Evolutionary conservation across 2,329 filamentous ascomycete species (phyloP).

Genomic region (Monosporascus sp.): DNA sequence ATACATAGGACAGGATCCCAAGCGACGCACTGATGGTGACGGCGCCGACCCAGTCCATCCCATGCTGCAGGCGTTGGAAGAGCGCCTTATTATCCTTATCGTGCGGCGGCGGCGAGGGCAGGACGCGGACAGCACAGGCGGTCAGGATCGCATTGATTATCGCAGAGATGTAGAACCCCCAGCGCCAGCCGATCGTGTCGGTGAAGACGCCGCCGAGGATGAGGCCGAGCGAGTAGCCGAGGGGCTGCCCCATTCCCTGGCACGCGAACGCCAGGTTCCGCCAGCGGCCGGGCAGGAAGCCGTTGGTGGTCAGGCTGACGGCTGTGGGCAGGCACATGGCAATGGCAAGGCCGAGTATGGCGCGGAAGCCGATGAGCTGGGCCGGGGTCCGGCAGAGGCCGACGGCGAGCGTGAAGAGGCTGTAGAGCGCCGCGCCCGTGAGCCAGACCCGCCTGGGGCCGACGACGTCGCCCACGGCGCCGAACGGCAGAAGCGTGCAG

Average conservation of each 20-base stretch:
- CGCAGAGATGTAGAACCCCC: constrained; percentile 26
- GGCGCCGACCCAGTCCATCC: constrained; percentile 44
- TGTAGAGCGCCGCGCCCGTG: constrained; percentile 7
- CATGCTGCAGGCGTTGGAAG: constrained; percentile 7
- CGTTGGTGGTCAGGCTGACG: constrained; percentile 8
- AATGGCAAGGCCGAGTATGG: constrained; percentile 10
- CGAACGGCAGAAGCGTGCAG: constrained; percentile 11
- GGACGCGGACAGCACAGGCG: constrained; percentile 17
- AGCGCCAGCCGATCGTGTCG: constrained; percentile 32
- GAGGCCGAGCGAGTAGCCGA: constrained; percentile 35
- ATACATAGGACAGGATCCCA: constrained; percentile 38
- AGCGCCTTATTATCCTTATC: constrained; percentile 7
- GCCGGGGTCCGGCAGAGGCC: constrained; percentile 6
- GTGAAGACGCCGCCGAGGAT: constrained; percentile 35
- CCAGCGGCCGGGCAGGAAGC: constrained; percentile 7
- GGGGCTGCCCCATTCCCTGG: constrained; percentile 30
- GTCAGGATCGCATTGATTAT: constrained; percentile 22
- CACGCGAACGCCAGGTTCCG: constrained; percentile 24
- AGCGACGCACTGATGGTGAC: constrained; percentile 32
- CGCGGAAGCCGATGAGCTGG: constrained; percentile 14
- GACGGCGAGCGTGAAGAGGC: constrained; percentile 8
- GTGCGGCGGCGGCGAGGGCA: constrained; percentile 20
- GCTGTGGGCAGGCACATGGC: constrained; percentile 16
- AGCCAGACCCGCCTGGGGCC: constrained; percentile 9
- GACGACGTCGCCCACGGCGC: constrained; percentile 15